These are phyloP conservation scores for Acanthamoeba sp. DNA, from an alignment of 208 protist genomes.

Conservation along the genomic window DNA sequence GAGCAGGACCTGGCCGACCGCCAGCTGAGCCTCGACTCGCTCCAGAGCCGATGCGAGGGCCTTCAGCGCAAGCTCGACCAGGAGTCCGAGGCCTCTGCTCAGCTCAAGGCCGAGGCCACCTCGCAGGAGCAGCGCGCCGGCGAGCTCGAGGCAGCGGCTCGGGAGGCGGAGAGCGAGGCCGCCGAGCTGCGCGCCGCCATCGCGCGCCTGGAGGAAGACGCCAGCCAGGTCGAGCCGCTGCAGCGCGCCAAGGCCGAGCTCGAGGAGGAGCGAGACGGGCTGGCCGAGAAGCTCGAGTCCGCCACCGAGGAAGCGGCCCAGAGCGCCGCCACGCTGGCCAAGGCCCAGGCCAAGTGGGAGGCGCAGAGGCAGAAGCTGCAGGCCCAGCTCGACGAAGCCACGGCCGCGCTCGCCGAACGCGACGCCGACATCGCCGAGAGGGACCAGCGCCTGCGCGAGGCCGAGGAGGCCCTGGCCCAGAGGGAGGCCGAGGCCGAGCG, in stretches of 20 bases:
- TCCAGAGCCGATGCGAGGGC: conserved; percentile 33
- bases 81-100: neutral
- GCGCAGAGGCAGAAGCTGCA: neutral
- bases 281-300: neutral
- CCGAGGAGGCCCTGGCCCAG: neutral
- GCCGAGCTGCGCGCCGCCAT: neutral
- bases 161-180: neutral
- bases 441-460: neutral
- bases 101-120: neutral
- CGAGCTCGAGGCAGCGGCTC: neutral
- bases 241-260: neutral
- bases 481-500: neutral
- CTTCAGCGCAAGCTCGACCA: neutral
- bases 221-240: neutral
- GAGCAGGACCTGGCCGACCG: conserved; percentile 11
- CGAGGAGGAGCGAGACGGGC: neutral
- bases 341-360: neutral
- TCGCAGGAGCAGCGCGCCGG: neutral
- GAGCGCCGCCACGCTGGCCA: neutral
- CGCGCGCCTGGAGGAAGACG: neutral
- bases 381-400: neutral
- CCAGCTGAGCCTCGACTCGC: conserved; percentile 27
- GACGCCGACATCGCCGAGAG: neutral
- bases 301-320: neutral
- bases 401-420: neutral